A percentile compares a stretch with the other conserved stretches of the same genome.
Evolutionary conservation across 208 protist species (phyloP).

Genomic region (Acanthamoeba sp.): DNA sequence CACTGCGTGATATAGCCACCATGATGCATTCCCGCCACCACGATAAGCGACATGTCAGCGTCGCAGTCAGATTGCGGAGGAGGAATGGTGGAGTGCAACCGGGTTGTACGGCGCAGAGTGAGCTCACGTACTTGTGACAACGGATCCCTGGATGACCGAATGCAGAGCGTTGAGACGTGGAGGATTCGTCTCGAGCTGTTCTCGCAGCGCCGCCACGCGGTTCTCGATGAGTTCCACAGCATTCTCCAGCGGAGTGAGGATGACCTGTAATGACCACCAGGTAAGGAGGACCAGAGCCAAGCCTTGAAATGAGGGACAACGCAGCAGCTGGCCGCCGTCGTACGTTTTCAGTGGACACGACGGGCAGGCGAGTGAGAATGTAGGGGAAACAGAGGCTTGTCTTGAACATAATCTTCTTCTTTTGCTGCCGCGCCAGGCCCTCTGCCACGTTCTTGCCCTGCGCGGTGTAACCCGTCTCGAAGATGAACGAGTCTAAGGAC

Average conservation of each 20-base stretch:
- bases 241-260: constrained; percentile 55
- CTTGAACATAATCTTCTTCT: constrained; percentile 72
- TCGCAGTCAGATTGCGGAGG: too few relatives aligned
- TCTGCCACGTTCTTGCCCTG: constrained; percentile 58
- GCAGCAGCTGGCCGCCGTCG: neutral
- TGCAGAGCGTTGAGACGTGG: constrained; percentile 63
- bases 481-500: constrained; percentile 4
- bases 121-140: constrained; percentile 57
- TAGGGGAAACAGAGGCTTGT: constrained; percentile 32
- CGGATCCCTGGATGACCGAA: constrained; percentile 37
- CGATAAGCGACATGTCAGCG: neutral
- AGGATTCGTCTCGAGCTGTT: constrained; percentile 23
- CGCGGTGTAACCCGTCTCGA: constrained; percentile 40
- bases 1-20: too few relatives aligned
- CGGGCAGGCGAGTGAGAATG: neutral
- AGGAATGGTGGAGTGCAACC: neutral
- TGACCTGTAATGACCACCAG: too few relatives aligned
- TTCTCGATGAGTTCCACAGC: constrained; percentile 51
- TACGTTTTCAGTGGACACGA: constrained; percentile 8
- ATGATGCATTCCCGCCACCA: neutral
- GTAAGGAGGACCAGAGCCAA: too few relatives aligned
- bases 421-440: constrained; percentile 35
- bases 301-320: neutral
- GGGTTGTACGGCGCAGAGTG: too few relatives aligned
- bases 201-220: constrained; percentile 37